Evolutionary conservation across 2,329 filamentous ascomycete species (phyloP).

Genomic region (Knoxdaviesia proteae): DNA sequence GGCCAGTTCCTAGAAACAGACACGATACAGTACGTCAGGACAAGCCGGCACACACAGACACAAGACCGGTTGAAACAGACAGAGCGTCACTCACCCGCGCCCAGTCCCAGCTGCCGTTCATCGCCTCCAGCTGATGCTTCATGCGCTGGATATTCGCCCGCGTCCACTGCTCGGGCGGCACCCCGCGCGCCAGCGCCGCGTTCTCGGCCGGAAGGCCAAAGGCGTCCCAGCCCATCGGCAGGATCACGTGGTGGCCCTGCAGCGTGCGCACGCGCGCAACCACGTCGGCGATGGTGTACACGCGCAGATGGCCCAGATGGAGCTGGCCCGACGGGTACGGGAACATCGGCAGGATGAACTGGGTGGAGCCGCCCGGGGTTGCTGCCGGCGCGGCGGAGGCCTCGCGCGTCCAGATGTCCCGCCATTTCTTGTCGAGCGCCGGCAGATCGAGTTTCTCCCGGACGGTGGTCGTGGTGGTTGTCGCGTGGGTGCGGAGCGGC

Average conservation of each 20-base stretch:
- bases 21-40: background rate
- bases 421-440: constrained; percentile 28
- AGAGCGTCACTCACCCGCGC: constrained; percentile 36
- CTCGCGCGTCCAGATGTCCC: constrained; percentile 19
- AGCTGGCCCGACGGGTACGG: constrained; percentile 76
- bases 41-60: constrained; percentile 3
- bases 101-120: constrained; percentile 77
- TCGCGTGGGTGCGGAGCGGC: constrained; percentile 5
- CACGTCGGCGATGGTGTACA: constrained; percentile 81
- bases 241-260: constrained; percentile 52
- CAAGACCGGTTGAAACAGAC: background rate
- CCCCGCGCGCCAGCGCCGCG: constrained; percentile 64
- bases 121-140: constrained; percentile 59
- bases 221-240: constrained; percentile 92
- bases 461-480: constrained; percentile 4
- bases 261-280: constrained; percentile 57
- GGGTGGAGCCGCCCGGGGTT: constrained; percentile 11
- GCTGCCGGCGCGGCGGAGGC: constrained; percentile 3
- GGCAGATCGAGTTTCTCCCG: constrained; percentile 4
- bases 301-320: constrained; percentile 70
- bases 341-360: constrained; percentile 79
- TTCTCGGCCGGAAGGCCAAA: constrained; percentile 85
- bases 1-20: constrained; percentile 43
- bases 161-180: constrained; percentile 65
- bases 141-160: constrained; percentile 60